These are phyloP conservation scores for Rusavskia elegans DNA, from an alignment of 495 filamentous ascomycete genomes.

Conservation along the genomic window DNA sequence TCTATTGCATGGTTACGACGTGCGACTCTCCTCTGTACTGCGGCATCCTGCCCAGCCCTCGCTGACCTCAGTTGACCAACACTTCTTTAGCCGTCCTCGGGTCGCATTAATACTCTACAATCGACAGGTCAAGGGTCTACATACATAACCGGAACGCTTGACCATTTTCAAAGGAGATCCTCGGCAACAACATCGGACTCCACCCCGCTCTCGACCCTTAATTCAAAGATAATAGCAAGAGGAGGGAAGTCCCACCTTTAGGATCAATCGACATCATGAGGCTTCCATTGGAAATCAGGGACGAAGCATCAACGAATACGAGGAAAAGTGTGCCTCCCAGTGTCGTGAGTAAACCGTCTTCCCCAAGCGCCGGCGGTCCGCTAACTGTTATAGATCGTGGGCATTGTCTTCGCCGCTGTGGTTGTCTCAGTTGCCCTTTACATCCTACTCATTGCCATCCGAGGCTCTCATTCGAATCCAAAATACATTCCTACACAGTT, in stretches of 20 bases:
- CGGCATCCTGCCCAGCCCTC: no score
- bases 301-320: not conserved
- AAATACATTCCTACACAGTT: constrained; percentile 40
- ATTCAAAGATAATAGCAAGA: not conserved
- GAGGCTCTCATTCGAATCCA: constrained; percentile 20
- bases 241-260: not conserved
- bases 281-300: not conserved
- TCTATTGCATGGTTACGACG: no score
- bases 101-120: no score
- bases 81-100: no score
- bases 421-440: not conserved
- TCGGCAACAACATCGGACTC: no score
- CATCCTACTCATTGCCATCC: constrained; percentile 2
- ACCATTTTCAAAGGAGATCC: no score
- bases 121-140: no score
- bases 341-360: constrained; percentile 3
- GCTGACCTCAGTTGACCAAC: no score
- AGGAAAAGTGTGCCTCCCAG: not conserved
- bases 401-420: not conserved
- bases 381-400: constrained; percentile 3
- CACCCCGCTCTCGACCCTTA: no score
- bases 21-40: no score
- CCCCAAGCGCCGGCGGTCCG: constrained; percentile 1
- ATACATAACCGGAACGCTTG: no score
- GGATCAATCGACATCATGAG: not conserved